Percentiles rank a stretch among this genome's conserved stretches.
These are phyloP conservation scores for Aurifilum marmelostoma DNA, from an alignment of 2,329 filamentous ascomycete genomes.

Conservation along the genomic window DNA sequence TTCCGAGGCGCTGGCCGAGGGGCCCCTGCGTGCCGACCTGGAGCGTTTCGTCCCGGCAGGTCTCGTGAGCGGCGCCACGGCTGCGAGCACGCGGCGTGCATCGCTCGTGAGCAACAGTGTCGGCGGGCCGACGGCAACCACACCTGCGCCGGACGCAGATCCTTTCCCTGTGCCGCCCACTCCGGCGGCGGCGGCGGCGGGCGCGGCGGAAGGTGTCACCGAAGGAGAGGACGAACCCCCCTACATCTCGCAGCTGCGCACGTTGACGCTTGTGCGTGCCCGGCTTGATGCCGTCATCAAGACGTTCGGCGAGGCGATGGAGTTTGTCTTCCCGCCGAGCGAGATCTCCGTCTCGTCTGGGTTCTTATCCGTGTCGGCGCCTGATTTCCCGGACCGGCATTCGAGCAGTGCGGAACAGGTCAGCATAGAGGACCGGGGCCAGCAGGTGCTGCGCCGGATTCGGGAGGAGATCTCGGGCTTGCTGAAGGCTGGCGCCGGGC, in stretches of 20 bases:
- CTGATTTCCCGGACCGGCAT: conserved; percentile 51
- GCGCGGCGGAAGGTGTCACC: conserved; percentile 11
- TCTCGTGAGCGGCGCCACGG: conserved; percentile 37
- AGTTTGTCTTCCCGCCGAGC: conserved; percentile 88
- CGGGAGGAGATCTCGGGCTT: conserved; percentile 73
- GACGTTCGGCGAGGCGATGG: conserved; percentile 93
- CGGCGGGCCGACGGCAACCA: conserved; percentile 30
- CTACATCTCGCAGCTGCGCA: conserved; percentile 79
- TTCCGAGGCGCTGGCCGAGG: conserved; percentile 71
- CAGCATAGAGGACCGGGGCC: conserved; percentile 83
- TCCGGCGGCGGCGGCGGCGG: conserved; percentile 14
- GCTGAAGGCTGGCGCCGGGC: conserved; percentile 50
- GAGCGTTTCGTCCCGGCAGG: conserved; percentile 68
- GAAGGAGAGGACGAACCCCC: conserved; percentile 54
- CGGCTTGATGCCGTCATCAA: conserved; percentile 90
- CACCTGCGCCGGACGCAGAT: conserved; percentile 26
- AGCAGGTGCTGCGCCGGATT: conserved; percentile 73
- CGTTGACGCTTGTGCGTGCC: conserved; percentile 76
- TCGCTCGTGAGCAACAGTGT: conserved; percentile 29
- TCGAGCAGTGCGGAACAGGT: conserved; percentile 55
- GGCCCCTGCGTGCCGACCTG: conserved; percentile 67
- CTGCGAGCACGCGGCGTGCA: conserved; percentile 32
- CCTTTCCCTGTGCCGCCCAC: conserved; percentile 27
- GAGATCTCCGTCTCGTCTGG: conserved; percentile 82
- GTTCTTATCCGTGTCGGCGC: conserved; percentile 87